These are phyloP conservation scores for Talaromyces liani DNA, from an alignment of 495 filamentous ascomycete genomes.

Conservation along the genomic window DNA sequence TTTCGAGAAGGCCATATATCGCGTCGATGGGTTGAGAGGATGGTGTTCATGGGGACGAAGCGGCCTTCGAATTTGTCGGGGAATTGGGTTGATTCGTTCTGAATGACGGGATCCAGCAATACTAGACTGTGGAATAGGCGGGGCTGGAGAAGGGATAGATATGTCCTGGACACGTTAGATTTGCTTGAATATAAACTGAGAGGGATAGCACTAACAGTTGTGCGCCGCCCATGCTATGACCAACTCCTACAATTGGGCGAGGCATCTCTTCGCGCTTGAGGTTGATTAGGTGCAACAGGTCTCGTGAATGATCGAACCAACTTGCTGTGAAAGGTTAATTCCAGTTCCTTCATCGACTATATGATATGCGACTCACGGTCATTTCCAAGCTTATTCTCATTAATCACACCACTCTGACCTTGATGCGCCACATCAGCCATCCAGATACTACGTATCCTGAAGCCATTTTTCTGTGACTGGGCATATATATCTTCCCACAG, in stretches of 20 bases:
- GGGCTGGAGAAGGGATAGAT: conserved; percentile 68
- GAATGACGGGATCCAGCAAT: conserved; percentile 75
- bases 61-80: background rate
- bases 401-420: conserved; percentile 66
- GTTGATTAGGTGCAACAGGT: conserved; percentile 84
- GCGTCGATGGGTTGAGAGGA: conserved; percentile 53
- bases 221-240: conserved; percentile 82
- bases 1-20: conserved; percentile 64
- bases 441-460: conserved; percentile 75
- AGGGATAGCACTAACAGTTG: conserved; percentile 38
- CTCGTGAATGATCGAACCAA: conserved; percentile 83
- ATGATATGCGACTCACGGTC: conserved; percentile 51
- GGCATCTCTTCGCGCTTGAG: conserved; percentile 75
- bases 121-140: conserved; percentile 70
- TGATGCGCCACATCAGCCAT: conserved; percentile 76
- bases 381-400: conserved; percentile 66
- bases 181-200: background rate
- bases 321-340: conserved; percentile 39
- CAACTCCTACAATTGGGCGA: conserved; percentile 80
- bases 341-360: background rate
- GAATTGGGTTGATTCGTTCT: conserved; percentile 37
- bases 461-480: conserved; percentile 43
- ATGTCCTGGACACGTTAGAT: conserved; percentile 22
- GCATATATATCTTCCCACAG: conserved; percentile 71
- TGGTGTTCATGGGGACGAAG: conserved; percentile 26